A percentile compares a stretch with the other conserved stretches of the same genome.
Evolutionary conservation across 495 filamentous ascomycete genomes (phyloP).

Genomic region (Xylaria grammica): DNA sequence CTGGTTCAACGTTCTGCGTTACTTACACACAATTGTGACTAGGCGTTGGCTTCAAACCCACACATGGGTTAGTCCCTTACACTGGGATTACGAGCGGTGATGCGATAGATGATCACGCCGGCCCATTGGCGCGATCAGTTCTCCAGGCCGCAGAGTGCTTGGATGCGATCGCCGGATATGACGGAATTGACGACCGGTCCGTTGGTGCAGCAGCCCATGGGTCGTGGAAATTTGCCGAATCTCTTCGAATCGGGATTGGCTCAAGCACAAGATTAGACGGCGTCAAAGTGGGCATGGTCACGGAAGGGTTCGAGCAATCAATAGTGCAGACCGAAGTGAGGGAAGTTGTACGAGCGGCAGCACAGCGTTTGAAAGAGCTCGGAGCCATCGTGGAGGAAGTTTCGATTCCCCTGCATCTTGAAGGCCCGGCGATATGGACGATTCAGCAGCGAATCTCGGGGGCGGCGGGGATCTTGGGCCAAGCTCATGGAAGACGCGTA

Average conservation of each 20-base stretch:
- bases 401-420: conserved; percentile 56
- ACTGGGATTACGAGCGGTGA: conserved; percentile 47
- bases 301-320: conserved; percentile 47
- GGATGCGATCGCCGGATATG: conserved; percentile 55
- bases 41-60: conserved; percentile 87
- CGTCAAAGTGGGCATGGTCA: conserved; percentile 53
- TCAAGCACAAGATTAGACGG: conserved; percentile 39
- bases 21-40: neutral
- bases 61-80: conserved; percentile 58
- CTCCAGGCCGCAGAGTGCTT: conserved; percentile 53
- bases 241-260: conserved; percentile 5
- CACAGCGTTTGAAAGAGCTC: conserved; percentile 46
- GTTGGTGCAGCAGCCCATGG: conserved; percentile 35
- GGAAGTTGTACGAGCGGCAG: conserved; percentile 46
- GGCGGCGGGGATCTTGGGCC: conserved; percentile 46
- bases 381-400: conserved; percentile 57
- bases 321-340: conserved; percentile 47
- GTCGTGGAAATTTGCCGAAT: conserved; percentile 31
- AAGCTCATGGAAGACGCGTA: conserved; percentile 45
- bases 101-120: conserved; percentile 47
- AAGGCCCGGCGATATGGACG: conserved; percentile 56
- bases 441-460: conserved; percentile 51
- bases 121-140: conserved; percentile 48
- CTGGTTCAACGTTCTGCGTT: conserved; percentile 52
- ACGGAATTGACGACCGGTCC: conserved; percentile 56